Evolutionary conservation across 208 protist genomes (phyloP).

Genomic region (Trichomonas tenax): DNA sequence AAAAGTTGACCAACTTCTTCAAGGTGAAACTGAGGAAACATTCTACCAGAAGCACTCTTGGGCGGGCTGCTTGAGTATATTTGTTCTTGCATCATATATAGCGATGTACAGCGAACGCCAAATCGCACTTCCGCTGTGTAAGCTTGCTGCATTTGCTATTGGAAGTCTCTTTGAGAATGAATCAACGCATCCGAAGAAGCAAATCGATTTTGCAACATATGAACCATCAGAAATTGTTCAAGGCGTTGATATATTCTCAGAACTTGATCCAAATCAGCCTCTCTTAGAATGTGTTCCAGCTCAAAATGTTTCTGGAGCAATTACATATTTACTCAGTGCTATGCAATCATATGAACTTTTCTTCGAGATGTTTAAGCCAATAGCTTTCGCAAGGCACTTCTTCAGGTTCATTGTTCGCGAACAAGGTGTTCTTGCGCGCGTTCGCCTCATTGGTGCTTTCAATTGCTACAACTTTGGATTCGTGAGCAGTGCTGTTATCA

Average conservation of each 20-base stretch:
- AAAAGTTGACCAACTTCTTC: background rate
- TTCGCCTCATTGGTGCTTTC: background rate
- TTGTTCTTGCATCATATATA: background rate
- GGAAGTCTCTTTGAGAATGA: background rate
- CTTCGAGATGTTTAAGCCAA: conserved; percentile 13
- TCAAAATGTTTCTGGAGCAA: background rate
- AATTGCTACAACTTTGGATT: background rate
- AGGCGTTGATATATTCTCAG: background rate
- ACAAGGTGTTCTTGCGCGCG: background rate
- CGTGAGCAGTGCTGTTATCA: background rate
- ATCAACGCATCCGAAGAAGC: background rate
- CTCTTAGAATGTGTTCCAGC: background rate
- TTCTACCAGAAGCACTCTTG: conserved; percentile 15
- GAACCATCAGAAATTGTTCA: background rate
- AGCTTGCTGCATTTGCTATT: background rate
- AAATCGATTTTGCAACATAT: background rate
- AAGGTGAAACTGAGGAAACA: background rate
- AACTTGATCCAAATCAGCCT: background rate
- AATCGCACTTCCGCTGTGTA: background rate
- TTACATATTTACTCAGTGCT: background rate
- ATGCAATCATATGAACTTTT: background rate
- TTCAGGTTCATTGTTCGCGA: background rate
- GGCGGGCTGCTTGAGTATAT: background rate
- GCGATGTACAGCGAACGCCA: background rate
- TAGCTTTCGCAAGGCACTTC: background rate